Evolutionary conservation across 2,329 filamentous ascomycete species (phyloP).

Genomic region (Claviceps monticola): DNA sequence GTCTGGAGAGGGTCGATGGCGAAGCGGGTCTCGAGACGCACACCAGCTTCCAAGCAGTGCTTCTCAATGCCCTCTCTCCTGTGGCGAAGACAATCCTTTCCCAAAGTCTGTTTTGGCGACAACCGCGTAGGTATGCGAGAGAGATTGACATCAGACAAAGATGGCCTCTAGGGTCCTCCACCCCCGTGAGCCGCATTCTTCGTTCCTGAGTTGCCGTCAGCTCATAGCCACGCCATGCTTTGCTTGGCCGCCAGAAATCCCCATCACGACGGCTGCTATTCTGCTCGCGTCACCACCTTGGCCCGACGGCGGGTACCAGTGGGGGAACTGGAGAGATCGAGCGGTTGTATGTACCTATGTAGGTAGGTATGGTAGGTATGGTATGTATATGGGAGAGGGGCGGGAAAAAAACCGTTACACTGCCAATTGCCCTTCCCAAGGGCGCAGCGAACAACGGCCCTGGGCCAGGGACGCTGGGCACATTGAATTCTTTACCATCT

Average conservation of each 20-base stretch:
- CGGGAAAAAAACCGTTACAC: not conserved
- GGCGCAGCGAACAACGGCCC: constrained; percentile 1
- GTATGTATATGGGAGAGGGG: not conserved
- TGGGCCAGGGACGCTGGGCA: constrained; percentile 5
- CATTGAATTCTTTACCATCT: not conserved
- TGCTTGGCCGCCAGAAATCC: constrained; percentile 1
- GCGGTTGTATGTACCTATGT: not conserved
- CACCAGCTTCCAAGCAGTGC: constrained; percentile 5
- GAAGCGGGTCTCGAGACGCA: constrained; percentile 13
- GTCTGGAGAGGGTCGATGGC: constrained; percentile 7
- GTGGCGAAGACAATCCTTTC: constrained; percentile 3
- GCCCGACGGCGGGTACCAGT: not conserved
- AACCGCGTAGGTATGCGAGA: constrained; percentile 22
- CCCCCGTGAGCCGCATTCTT: constrained; percentile 17
- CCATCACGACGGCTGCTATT: not conserved
- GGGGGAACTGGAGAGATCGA: not conserved
- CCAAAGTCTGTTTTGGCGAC: constrained; percentile 1
- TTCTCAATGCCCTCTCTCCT: not conserved
- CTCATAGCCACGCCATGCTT: constrained; percentile 5
- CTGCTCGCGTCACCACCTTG: not conserved
- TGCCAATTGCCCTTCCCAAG: constrained; percentile 7
- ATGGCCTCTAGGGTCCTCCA: constrained; percentile 12
- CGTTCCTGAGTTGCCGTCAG: constrained; percentile 10
- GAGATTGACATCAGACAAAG: constrained; percentile 28
- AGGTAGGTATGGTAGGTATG: no score